These are phyloP conservation scores for Phytophthora meadii DNA, from an alignment of 352 stramenopile genomes.

Conservation along the genomic window DNA sequence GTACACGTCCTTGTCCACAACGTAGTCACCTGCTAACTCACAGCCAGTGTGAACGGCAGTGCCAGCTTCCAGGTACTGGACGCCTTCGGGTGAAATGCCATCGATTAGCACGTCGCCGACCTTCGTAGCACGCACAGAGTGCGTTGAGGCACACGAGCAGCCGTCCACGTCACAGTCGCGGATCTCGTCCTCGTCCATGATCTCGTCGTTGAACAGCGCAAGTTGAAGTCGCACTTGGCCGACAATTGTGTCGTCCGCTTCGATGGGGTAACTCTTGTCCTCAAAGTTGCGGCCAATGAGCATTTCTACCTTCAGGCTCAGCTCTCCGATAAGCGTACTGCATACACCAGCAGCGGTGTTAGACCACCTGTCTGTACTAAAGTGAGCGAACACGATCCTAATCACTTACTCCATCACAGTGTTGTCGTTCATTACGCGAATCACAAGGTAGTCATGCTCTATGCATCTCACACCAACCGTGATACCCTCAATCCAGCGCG, in stretches of 20 bases:
- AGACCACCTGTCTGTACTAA: neutral
- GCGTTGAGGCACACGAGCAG: conserved; percentile 65
- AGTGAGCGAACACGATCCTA: neutral
- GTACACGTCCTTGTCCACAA: conserved; percentile 77
- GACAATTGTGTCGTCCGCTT: conserved; percentile 80
- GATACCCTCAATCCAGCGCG: conserved; percentile 76
- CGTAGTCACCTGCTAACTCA: conserved; percentile 73
- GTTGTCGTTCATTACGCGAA: conserved; percentile 87
- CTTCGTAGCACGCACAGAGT: conserved; percentile 68
- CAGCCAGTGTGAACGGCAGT: conserved; percentile 70
- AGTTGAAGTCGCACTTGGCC: conserved; percentile 76
- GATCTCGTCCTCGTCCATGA: conserved; percentile 69
- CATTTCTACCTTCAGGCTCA: conserved; percentile 71
- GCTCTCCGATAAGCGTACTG: conserved; percentile 76
- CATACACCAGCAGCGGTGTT: neutral
- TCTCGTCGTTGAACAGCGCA: conserved; percentile 82
- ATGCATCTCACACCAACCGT: conserved; percentile 72
- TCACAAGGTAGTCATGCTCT: conserved; percentile 79
- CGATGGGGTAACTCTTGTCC: conserved; percentile 76
- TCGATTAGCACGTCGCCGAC: conserved; percentile 79
- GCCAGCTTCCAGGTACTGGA: conserved; percentile 77
- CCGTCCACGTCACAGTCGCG: conserved; percentile 69
- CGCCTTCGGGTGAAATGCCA: conserved; percentile 70
- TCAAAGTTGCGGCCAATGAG: conserved; percentile 72
- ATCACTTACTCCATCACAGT: conserved; percentile 70